Evolutionary conservation across 75 land plant genomes (phyloP), one percentile per base, ranked within the genome.

Genomic region (Gnetum montanum): DNA sequence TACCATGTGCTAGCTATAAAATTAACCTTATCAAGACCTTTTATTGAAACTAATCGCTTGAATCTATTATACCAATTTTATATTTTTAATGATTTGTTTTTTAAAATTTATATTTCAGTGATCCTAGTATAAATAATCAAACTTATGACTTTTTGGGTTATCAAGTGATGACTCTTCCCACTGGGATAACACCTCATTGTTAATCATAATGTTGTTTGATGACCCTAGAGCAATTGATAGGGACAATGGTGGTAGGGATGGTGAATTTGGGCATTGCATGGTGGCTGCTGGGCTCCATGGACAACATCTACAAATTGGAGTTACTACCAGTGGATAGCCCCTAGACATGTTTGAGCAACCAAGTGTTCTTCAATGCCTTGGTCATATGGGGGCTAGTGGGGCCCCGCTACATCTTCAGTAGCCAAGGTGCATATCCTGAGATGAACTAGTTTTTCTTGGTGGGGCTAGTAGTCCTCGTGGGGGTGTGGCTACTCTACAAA

Each of bases 331-430:
- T 44, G 16, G 41, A 38, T 24, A 72, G 72, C 58, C 75, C 75
- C 1, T 73, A 73, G 76, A 73, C 76, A 18, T 73, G 95, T 59
- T 90, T 90, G 3, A 59, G 68, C 18, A 86, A 89, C 57, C 49
- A 82, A 0, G 90, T 89, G 49, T 80, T 79, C 73, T 89, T 78
- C 56, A 76, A 78, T 58, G 72, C 90, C 13, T 85, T 90, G 0
- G 90, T 89, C 10, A 85, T 89, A 19, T 89, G 95, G 95, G 95
- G 95, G 8, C 70, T 89, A 1, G 72, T 89, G 0, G 95, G 90
- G 11, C 95, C 95, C 0, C 68, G 43, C 27, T 49, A 83, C 1
- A 72, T 85, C 1, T 89, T 89, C 43, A 90, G 95, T 18, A 43
- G 58, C 19, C 64, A 10, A 12, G 86, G 83, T 3, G 44, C 56